A percentile compares a stretch with the other conserved stretches of the same genome.
These are phyloP conservation scores for Solanum gracilifrons DNA, from an alignment of 257 asterid species.

Conservation along the genomic window DNA sequence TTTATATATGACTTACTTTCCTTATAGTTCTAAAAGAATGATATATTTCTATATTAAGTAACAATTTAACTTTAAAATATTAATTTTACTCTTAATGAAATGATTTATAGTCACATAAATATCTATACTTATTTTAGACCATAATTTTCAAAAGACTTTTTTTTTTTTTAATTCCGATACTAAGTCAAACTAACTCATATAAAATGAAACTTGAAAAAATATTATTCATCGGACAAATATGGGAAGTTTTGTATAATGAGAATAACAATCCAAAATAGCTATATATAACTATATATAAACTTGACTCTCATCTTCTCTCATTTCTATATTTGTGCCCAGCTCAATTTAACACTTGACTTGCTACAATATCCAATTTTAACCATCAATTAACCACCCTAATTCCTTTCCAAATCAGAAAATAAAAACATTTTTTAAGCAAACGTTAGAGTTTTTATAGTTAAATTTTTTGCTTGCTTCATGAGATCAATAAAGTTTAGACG, in stretches of 20 bases:
- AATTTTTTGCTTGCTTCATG: neutral
- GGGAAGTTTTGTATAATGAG: neutral
- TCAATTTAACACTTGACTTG: neutral
- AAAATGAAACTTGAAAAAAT: rapidly evolving
- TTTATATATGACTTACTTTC: no score
- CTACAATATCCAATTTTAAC: neutral
- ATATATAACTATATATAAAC: neutral
- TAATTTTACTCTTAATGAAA: no score
- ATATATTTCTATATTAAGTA: no score
- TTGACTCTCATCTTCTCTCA: neutral
- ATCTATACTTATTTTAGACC: no score
- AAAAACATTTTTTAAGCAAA: neutral
- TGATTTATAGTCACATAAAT: neutral
- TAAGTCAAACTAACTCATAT: no score
- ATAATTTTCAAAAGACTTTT: no score
- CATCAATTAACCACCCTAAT: neutral
- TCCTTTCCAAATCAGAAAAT: neutral
- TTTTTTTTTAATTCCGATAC: no score
- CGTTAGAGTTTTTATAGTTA: neutral
- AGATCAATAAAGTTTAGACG: neutral
- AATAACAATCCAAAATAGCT: neutral
- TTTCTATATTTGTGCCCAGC: neutral
- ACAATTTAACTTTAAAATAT: no score
- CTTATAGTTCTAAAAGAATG: no score
- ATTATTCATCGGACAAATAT: neutral